Percentiles rank a stretch among this genome's conserved stretches.
phyloP scores from a whole-genome alignment of 73 alveolate genomes.

The Durusdinium trenchii region DNA sequence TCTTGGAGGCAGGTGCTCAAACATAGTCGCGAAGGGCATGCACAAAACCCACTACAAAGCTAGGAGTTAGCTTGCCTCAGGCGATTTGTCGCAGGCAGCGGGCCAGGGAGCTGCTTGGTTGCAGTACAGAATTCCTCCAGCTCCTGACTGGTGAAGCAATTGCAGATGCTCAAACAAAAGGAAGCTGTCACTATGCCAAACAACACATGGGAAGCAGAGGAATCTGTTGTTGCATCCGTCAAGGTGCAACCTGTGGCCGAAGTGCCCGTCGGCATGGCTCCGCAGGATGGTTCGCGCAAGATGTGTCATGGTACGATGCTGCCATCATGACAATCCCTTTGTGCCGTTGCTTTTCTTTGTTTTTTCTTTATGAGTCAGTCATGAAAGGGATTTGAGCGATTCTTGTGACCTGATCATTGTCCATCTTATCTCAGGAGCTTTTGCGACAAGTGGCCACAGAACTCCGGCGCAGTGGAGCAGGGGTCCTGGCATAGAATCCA shows the following conservation, averaged over 20 bases:
- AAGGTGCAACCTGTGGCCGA: slow-evolving; percentile 54
- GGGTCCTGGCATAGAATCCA: too few relatives aligned
- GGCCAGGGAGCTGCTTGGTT: not conserved
- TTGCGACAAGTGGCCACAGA: slow-evolving; percentile 82
- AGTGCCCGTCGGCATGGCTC: slow-evolving; percentile 86
- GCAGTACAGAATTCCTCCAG: not conserved
- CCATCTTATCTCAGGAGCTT: slow-evolving; percentile 24
- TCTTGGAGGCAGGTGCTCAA: slow-evolving; percentile 48
- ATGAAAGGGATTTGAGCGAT: not conserved
- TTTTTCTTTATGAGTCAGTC: not conserved
- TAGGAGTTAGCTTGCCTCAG: not conserved
- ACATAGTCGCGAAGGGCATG: not conserved
- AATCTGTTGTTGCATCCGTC: not conserved
- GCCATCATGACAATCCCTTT: not conserved
- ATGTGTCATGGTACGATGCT: not conserved
- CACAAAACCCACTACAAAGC: not conserved
- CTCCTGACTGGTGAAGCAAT: not conserved
- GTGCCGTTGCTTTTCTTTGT: not conserved
- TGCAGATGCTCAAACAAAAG: not conserved
- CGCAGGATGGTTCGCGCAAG: slow-evolving; percentile 19
- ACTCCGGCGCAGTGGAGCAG: slow-evolving; percentile 74
- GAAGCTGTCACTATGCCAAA: not conserved
- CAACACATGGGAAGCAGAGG: not conserved
- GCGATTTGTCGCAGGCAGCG: not conserved
- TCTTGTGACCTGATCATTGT: not conserved